These are phyloP conservation scores for Gigaspora rosea DNA, from an alignment of 192 early-diverging fungal genomes.

Conservation along the genomic window DNA sequence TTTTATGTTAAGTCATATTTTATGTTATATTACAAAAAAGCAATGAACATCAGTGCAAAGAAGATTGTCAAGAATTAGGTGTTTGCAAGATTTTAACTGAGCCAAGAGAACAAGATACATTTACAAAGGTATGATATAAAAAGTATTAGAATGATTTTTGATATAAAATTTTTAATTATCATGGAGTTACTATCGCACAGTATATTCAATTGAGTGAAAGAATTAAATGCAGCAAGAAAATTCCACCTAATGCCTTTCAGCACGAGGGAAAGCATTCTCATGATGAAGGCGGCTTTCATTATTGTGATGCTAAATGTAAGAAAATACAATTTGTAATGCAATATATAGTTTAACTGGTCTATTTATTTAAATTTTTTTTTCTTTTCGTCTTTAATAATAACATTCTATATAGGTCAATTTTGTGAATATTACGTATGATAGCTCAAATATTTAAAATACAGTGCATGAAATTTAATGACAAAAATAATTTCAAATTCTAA, in stretches of 20 bases:
- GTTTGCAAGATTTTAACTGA: conserved; percentile 28
- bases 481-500: too few relatives aligned
- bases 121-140: conserved; percentile 22
- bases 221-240: conserved; percentile 17
- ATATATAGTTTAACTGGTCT: too few relatives aligned
- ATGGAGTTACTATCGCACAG: not conserved
- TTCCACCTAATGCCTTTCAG: conserved; percentile 25
- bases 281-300: conserved; percentile 7
- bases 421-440: conserved; percentile 13
- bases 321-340: too few relatives aligned
- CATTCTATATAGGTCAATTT: not conserved
- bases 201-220: conserved; percentile 24
- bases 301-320: conserved; percentile 2
- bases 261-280: conserved; percentile 26
- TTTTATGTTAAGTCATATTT: not conserved
- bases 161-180: not conserved
- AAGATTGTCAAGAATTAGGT: conserved; percentile 14
- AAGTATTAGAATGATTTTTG: not conserved
- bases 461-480: too few relatives aligned
- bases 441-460: not conserved
- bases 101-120: conserved; percentile 21
- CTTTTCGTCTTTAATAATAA: too few relatives aligned
- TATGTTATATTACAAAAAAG: not conserved
- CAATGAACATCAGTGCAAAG: conserved; percentile 22
- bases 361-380: too few relatives aligned